Evolutionary conservation across 768 basidiomycete species (phyloP).

Genomic region (Suillus subluteus): DNA sequence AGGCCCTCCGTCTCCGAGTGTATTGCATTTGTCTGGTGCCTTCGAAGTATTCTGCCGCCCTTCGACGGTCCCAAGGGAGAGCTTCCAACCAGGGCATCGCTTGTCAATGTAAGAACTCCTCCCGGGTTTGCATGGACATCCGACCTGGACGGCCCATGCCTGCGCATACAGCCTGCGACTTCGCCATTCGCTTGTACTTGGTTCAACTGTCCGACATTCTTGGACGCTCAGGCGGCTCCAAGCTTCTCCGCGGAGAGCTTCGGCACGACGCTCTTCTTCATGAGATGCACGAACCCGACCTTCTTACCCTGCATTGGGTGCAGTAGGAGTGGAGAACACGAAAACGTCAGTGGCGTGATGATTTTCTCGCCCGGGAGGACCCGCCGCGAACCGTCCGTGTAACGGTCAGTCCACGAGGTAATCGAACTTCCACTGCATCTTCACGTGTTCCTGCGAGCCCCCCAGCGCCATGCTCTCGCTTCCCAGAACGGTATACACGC

Average conservation of each 20-base stretch:
- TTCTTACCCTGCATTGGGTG: conserved; percentile 67
- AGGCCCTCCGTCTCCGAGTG: conserved; percentile 45
- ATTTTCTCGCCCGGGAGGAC: conserved; percentile 67
- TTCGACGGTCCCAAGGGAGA: conserved; percentile 15
- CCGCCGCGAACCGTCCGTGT: conserved; percentile 47
- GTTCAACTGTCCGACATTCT: conserved; percentile 4
- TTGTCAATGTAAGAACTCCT: conserved; percentile 4
- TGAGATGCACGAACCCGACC: conserved; percentile 66
- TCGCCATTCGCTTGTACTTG: conserved; percentile 4
- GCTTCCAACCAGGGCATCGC: conserved; percentile 13
- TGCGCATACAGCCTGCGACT: conserved; percentile 9
- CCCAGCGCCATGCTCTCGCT: conserved; percentile 47
- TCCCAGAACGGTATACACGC: conserved; percentile 76
- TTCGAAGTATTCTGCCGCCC: conserved; percentile 6
- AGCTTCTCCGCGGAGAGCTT: conserved; percentile 67
- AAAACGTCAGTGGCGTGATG: conserved; percentile 72
- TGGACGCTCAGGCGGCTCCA: conserved; percentile 46
- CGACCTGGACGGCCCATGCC: conserved; percentile 26
- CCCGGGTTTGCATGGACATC: conserved; percentile 23
- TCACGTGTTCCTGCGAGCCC: conserved; percentile 33
- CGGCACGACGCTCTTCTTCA: conserved; percentile 70
- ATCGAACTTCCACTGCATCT: conserved; percentile 76
- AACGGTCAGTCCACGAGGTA: conserved; percentile 73
- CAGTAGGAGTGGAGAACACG: conserved; percentile 68
- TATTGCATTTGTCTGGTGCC: conserved; percentile 19